Percentiles rank a stretch among this genome's conserved stretches.
These are phyloP conservation scores for Tuber calosporum DNA, from an alignment of 495 filamentous ascomycete genomes.

Conservation along the genomic window DNA sequence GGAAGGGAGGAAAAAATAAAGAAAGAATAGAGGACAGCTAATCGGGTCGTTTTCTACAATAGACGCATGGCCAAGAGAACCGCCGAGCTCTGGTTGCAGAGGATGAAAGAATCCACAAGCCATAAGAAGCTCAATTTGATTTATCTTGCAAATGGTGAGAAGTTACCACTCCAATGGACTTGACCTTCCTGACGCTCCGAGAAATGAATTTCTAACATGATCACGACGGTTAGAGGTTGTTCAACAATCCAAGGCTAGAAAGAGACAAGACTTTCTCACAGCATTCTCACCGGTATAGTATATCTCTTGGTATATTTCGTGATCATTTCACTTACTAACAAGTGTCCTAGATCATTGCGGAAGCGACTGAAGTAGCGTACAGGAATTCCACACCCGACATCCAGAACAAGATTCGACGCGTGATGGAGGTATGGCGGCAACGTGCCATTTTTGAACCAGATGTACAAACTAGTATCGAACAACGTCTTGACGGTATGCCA, in stretches of 20 bases:
- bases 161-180: conserved; percentile 26
- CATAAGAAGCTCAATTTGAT: conserved; percentile 83
- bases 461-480: conserved; percentile 70
- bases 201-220: conserved; percentile 9
- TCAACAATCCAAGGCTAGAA: conserved; percentile 85
- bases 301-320: conserved; percentile 5
- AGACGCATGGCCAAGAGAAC: conserved; percentile 87
- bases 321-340: conserved; percentile 3
- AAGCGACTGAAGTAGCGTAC: conserved; percentile 76
- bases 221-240: conserved; percentile 63
- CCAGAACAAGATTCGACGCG: conserved; percentile 76
- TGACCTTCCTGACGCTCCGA: conserved; percentile 5
- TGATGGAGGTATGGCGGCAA: conserved; percentile 89
- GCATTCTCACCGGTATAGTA: conserved; percentile 68
- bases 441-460: conserved; percentile 73
- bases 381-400: conserved; percentile 75
- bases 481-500: conserved; percentile 62
- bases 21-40: conserved; percentile 5
- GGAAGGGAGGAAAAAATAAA: not conserved
- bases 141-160: conserved; percentile 84
- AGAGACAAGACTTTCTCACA: conserved; percentile 82
- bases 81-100: conserved; percentile 79
- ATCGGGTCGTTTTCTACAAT: conserved; percentile 7
- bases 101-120: conserved; percentile 72
- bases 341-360: conserved; percentile 60